A percentile compares a stretch with the other conserved stretches of the same genome.
Conservation (phyloP, 2,329 filamentous ascomycete species). For the Arthrobotrys megalospora region DNA sequence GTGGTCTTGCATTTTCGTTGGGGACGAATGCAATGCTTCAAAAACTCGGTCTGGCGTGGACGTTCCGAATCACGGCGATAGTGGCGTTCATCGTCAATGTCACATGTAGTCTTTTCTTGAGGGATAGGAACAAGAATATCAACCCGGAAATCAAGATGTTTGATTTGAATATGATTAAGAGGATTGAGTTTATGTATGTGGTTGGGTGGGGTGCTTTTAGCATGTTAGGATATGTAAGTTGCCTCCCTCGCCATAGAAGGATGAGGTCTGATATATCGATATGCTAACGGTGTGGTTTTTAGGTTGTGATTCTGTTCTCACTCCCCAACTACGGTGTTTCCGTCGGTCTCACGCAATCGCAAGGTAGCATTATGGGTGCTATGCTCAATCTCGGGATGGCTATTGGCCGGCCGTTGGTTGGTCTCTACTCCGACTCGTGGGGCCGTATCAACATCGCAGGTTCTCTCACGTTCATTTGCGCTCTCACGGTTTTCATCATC, state of each 20-base stretch:
- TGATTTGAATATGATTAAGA: slow-evolving; percentile 75
- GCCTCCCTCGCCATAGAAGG: slow-evolving; percentile 69
- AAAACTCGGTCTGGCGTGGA: slow-evolving; percentile 76
- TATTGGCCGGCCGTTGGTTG: slow-evolving; percentile 79
- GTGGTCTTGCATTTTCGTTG: slow-evolving; percentile 80
- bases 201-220: slow-evolving; percentile 79
- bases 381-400: slow-evolving; percentile 78
- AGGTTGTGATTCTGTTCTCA: slow-evolving; percentile 54
- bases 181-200: slow-evolving; percentile 76
- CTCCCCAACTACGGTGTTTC: slow-evolving; percentile 78
- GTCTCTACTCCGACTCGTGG: slow-evolving; percentile 78
- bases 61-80: slow-evolving; percentile 77
- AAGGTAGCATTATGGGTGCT: slow-evolving; percentile 81
- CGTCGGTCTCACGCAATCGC: slow-evolving; percentile 77
- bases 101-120: slow-evolving; percentile 75
- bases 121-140: slow-evolving; percentile 80
- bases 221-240: slow-evolving; percentile 80
- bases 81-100: slow-evolving; percentile 77
- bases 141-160: slow-evolving; percentile 79
- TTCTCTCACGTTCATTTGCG: slow-evolving; percentile 76
- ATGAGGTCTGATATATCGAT: slow-evolving; percentile 68
- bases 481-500: slow-evolving; percentile 77
- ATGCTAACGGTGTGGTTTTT: slow-evolving; percentile 22
- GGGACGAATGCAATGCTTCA: slow-evolving; percentile 79
- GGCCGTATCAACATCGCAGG: slow-evolving; percentile 82